Conservation (phyloP, 257 asterid species). For the Gardenia jasminoides region DNA sequence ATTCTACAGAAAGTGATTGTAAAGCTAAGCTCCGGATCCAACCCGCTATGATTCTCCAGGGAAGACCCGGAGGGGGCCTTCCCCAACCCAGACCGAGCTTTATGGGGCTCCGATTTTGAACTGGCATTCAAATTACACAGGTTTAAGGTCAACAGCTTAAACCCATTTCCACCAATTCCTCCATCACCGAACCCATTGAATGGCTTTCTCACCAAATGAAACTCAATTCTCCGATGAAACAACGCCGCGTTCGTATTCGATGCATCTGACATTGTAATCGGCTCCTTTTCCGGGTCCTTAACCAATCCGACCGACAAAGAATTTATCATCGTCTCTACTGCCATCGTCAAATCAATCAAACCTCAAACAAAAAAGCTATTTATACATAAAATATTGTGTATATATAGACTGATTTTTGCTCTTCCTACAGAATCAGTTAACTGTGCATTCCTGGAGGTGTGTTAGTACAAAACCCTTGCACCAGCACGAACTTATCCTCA, state of each 20-base stretch:
- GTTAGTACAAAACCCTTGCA: no score
- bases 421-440: not conserved
- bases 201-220: slow-evolving; percentile 58
- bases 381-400: not conserved
- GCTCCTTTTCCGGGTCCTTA: not conserved
- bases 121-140: slow-evolving; percentile 25
- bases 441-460: not conserved
- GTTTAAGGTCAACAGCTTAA: slow-evolving; percentile 76
- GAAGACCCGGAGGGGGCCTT: slow-evolving; percentile 27
- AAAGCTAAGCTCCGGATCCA: slow-evolving; percentile 80
- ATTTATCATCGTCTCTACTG: slow-evolving; percentile 16
- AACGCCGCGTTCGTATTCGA: slow-evolving; percentile 32
- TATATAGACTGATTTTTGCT: not conserved
- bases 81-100: slow-evolving; percentile 4
- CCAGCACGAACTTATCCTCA: no score
- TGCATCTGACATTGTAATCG: slow-evolving; percentile 13
- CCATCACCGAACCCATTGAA: slow-evolving; percentile 53
- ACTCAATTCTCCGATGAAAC: slow-evolving; percentile 70
- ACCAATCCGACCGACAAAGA: slow-evolving; percentile 18
- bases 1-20: slow-evolving; percentile 74
- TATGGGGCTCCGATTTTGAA: slow-evolving; percentile 28
- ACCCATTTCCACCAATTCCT: slow-evolving; percentile 52
- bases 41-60: slow-evolving; percentile 31
- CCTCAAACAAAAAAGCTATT: not conserved
- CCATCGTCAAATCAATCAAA: slow-evolving; percentile 5